Conservation (phyloP, 2,329 filamentous ascomycete species). For the Calonectria leucothoes region DNA sequence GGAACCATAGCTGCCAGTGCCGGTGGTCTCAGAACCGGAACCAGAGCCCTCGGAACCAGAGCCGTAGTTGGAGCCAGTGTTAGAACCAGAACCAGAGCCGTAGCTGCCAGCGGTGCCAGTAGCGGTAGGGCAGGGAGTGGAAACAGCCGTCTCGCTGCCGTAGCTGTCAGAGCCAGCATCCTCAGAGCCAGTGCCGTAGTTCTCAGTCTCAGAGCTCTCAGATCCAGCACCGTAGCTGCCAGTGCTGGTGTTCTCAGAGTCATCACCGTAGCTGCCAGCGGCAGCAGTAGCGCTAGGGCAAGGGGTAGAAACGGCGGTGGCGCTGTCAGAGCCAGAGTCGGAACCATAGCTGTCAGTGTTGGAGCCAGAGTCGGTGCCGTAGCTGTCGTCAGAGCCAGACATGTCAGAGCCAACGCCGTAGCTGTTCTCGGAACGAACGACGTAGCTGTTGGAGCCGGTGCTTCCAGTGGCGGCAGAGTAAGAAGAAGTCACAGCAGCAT, state of each 20-base stretch:
- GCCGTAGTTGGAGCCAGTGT: background rate
- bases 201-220: background rate
- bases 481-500: too few species aligned
- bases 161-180: background rate
- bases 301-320: conserved; percentile 16
- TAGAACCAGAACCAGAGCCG: background rate
- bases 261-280: conserved; percentile 1
- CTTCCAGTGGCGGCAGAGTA: too few species aligned
- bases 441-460: too few species aligned
- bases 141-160: too few species aligned
- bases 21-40: background rate
- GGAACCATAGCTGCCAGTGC: background rate
- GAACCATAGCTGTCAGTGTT: conserved; percentile 77
- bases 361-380: conserved; percentile 65
- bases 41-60: background rate
- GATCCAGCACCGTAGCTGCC: background rate
- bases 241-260: too few species aligned
- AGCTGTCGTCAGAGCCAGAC: background rate
- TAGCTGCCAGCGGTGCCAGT: background rate
- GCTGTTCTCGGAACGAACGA: too few species aligned
- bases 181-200: background rate
- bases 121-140: background rate
- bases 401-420: background rate
- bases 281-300: background rate
- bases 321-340: conserved; percentile 51